Conservation (phyloP, 2,329 filamentous ascomycete species). For the Stachybotrys echinatus region DNA sequence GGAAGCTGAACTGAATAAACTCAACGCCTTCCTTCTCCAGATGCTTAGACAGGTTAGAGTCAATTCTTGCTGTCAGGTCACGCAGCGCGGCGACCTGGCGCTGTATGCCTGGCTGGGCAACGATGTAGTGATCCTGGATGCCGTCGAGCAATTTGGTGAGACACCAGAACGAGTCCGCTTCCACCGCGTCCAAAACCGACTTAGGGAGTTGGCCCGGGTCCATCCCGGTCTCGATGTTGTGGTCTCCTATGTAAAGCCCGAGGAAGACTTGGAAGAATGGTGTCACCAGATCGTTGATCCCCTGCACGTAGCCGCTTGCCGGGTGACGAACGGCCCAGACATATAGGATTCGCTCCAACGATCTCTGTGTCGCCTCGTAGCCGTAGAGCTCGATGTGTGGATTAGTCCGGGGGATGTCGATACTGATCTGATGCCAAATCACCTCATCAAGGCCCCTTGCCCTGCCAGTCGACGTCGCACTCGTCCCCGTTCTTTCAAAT, state of each 20-base stretch:
- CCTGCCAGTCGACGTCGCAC: constrained; percentile 33
- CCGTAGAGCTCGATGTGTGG: constrained; percentile 92
- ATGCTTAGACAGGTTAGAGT: constrained; percentile 77
- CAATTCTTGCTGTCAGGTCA: constrained; percentile 87
- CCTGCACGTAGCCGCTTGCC: constrained; percentile 95
- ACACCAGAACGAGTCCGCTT: constrained; percentile 98
- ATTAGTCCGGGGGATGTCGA: constrained; percentile 93
- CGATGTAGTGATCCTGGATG: constrained; percentile 98
- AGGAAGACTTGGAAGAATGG: constrained; percentile 98
- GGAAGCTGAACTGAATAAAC: constrained; percentile 98
- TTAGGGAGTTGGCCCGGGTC: constrained; percentile 91
- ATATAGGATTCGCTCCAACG: constrained; percentile 90
- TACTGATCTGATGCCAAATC: constrained; percentile 99
- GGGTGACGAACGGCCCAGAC: constrained; percentile 97
- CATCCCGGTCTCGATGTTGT: constrained; percentile 89
- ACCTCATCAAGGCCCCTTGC: constrained; percentile 79
- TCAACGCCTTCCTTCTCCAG: constrained; percentile 88
- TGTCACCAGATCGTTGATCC: constrained; percentile 96
- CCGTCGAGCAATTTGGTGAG: constrained; percentile 96
- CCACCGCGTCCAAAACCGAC: constrained; percentile 88
- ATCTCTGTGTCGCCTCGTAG: constrained; percentile 93
- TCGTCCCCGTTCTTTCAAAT: constrained; percentile 59
- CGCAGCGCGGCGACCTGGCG: constrained; percentile 84
- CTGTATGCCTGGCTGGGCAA: constrained; percentile 94
- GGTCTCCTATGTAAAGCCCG: constrained; percentile 89